Evolutionary conservation across 2,329 filamentous ascomycete species (phyloP), one percentile per base, ranked within the genome.

Genomic region (Stachybotrys elegans): DNA sequence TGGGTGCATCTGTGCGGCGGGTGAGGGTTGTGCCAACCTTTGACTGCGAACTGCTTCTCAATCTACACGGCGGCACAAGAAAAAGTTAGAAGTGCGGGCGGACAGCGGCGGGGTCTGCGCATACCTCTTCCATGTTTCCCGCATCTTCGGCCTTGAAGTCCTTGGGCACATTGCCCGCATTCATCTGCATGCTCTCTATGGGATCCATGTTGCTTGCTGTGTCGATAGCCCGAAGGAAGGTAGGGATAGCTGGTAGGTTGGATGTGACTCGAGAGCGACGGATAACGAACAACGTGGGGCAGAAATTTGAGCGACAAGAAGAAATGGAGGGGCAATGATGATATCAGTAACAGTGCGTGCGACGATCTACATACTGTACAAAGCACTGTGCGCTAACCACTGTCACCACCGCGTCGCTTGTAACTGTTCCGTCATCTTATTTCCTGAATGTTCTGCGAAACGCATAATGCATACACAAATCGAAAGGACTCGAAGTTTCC

Each of bases 41-140:
- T 97, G 58, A 98, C 93, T 22, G 93, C 93, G 60, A 98, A 98
- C 68, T 97, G 93, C 78, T 96, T 95, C 79, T 98, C 93, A 65
- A 98, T 96, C 88, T 95, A 17, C 6, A 29, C 7, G 17, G 16
- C 4, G 19, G 22, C 22, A n/a, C 7, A 13, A 13, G 16, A 21
- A 20, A 22, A 17, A 37, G 38, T 16, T 14, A 43, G n/a, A 23
- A 19, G 38, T 37, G 22, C 41, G 29, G 37, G 48, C 37, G 45
- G 42, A 22, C 45, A 19, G 47, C 37, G 9, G 23, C 42, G 44
- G 17, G 25, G 8, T 31, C 40, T 43, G 40, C 35, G 66, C 84
- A 54, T 56, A 77, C 75, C 63, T 78, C 74, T 56, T 78, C 74
- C 57, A 76, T 69, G 58, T 79, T 79, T 46, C 67, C 62, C 42